Percentiles rank a stretch among this genome's conserved stretches.
phyloP scores from a whole-genome alignment of 257 asterid genomes.

The Ophiorrhiza pumila region DNA sequence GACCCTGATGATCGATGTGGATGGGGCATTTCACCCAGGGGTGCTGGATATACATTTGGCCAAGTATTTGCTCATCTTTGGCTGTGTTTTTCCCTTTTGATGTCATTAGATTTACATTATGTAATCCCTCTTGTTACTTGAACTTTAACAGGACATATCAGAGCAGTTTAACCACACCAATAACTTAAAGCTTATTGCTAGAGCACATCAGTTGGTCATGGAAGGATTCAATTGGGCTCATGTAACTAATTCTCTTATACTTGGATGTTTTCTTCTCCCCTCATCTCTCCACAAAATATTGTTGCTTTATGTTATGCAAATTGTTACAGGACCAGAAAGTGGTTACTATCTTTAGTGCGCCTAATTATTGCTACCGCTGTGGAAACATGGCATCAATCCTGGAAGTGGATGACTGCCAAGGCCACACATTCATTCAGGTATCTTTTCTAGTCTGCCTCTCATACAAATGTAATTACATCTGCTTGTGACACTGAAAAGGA shows the following conservation, averaged over 20 bases:
- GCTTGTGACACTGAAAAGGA: background rate
- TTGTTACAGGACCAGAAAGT: constrained; percentile 74
- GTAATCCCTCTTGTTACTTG: constrained; percentile 9
- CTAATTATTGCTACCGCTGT: constrained; percentile 83
- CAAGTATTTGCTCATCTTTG: constrained; percentile 42
- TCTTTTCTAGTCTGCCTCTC: constrained; percentile 8
- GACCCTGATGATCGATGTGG: constrained; percentile 89
- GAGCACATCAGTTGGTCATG: constrained; percentile 92
- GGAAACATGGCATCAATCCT: constrained; percentile 87
- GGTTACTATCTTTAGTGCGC: constrained; percentile 80
- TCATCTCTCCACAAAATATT: background rate
- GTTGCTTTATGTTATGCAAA: background rate
- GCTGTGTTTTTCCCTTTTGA: constrained; percentile 5
- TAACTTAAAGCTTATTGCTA: constrained; percentile 70
- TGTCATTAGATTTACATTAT: background rate
- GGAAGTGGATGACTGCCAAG: constrained; percentile 72
- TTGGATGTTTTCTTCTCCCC: background rate
- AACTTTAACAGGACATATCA: constrained; percentile 64
- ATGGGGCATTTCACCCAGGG: constrained; percentile 89
- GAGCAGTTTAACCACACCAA: constrained; percentile 79
- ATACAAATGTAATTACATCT: background rate
- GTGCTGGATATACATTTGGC: constrained; percentile 89
- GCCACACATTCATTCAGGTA: constrained; percentile 75
- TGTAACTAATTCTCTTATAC: constrained; percentile 30
- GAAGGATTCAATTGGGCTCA: constrained; percentile 90